A percentile compares a stretch with the other conserved stretches of the same genome.
phyloP scores from a whole-genome alignment of 2,329 filamentous ascomycete species.

The Ceratocystis cubensis region DNA sequence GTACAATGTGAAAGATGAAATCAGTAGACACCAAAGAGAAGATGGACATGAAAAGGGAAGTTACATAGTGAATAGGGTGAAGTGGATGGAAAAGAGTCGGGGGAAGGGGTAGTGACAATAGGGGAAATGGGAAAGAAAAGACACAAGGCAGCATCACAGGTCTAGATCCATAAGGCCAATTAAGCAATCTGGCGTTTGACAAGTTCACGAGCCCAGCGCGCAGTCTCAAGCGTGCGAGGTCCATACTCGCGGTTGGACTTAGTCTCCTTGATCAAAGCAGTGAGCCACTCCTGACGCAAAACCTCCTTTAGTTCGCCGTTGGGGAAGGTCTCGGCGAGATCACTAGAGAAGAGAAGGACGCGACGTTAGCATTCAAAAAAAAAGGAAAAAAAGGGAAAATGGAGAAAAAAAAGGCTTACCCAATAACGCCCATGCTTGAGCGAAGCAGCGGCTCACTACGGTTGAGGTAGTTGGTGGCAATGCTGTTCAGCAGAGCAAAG shows the following conservation, averaged over 20 bases:
- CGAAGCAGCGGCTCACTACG: slow-evolving; percentile 85
- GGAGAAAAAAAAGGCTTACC: slow-evolving; percentile 43
- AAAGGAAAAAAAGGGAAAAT: background rate
- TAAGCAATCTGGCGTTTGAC: slow-evolving; percentile 71
- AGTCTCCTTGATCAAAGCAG: slow-evolving; percentile 79
- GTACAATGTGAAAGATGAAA: slow-evolving; percentile 26
- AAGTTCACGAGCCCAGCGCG: slow-evolving; percentile 93
- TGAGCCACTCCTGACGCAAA: slow-evolving; percentile 88
- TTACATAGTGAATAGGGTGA: slow-evolving; percentile 20
- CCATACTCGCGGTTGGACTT: slow-evolving; percentile 79
- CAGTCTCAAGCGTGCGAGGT: slow-evolving; percentile 77
- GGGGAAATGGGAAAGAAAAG: slow-evolving; percentile 15
- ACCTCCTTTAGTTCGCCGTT: slow-evolving; percentile 71
- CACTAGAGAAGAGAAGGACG: slow-evolving; percentile 41
- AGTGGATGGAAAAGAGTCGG: slow-evolving; percentile 8
- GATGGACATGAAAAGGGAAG: slow-evolving; percentile 23
- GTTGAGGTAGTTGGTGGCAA: slow-evolving; percentile 63
- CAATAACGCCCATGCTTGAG: slow-evolving; percentile 94
- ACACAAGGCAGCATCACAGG: slow-evolving; percentile 13
- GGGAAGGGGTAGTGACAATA: background rate
- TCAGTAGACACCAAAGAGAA: slow-evolving; percentile 29
- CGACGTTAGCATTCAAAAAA: slow-evolving; percentile 30
- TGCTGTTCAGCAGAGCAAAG: slow-evolving; percentile 71
- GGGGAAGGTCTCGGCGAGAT: slow-evolving; percentile 87
- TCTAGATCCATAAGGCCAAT: slow-evolving; percentile 5